A percentile compares a stretch with the other conserved stretches of the same genome.
phyloP scores from a whole-genome alignment of 345 rosid genomes.

The Eucalyptus paniculata region DNA sequence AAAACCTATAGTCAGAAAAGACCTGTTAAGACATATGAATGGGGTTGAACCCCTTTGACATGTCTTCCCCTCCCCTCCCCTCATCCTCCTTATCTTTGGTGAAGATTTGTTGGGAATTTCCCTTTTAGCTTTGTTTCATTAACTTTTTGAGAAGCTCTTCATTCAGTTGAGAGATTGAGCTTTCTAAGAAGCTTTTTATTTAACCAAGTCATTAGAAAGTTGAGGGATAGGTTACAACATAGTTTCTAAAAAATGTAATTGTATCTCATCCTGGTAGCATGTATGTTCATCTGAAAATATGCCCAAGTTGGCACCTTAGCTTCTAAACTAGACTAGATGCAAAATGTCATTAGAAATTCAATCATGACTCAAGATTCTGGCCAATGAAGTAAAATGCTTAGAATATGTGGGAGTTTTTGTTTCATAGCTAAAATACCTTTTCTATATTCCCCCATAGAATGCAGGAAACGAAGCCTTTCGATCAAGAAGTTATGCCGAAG shows the following conservation, averaged over 20 bases:
- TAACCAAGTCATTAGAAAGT: background rate
- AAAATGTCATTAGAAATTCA: background rate
- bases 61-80: background rate
- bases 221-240: background rate
- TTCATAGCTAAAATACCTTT: background rate
- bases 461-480: constrained; percentile 84
- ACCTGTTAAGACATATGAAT: background rate
- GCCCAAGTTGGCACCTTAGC: background rate
- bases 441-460: constrained; percentile 26
- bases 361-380: background rate
- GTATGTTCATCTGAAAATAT: background rate
- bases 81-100: background rate
- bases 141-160: background rate
- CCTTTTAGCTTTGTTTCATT: background rate
- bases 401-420: background rate
- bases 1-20: background rate
- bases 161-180: background rate
- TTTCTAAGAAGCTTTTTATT: background rate
- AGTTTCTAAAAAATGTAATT: background rate
- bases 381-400: background rate
- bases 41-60: background rate
- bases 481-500: constrained; percentile 57
- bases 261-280: background rate
- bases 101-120: background rate
- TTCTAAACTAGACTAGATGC: background rate